Evolutionary conservation across 441 rosid species (phyloP).

Genomic region (Arabidopsis hybrid): DNA sequence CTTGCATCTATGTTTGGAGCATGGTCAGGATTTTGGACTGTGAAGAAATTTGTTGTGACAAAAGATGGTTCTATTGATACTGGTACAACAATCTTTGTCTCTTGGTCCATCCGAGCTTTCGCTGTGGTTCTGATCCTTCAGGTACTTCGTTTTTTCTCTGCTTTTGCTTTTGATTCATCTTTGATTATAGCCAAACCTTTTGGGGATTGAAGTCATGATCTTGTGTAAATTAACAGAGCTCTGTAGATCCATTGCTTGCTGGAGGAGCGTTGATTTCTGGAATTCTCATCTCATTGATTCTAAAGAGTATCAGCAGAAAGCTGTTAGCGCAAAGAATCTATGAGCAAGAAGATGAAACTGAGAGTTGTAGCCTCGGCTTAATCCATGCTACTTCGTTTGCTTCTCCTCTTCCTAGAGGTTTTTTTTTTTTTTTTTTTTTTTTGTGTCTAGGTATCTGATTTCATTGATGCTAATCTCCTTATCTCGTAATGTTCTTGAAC

Average conservation of each 20-base stretch:
- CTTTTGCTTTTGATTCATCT: background rate
- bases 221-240: slow-evolving; percentile 54
- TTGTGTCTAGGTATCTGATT: background rate
- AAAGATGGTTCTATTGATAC: slow-evolving; percentile 75
- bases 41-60: slow-evolving; percentile 65
- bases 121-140: slow-evolving; percentile 69
- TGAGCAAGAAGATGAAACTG: slow-evolving; percentile 18
- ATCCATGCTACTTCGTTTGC: slow-evolving; percentile 10
- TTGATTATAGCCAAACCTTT: background rate
- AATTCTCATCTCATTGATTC: slow-evolving; percentile 39
- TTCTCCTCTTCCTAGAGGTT: slow-evolving; percentile 37
- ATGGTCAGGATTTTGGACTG: slow-evolving; percentile 89
- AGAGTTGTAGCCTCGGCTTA: background rate
- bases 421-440: background rate
- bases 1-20: slow-evolving; percentile 68
- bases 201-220: background rate
- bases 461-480: background rate
- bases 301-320: slow-evolving; percentile 1
- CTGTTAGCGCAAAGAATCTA: background rate
- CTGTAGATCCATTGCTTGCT: slow-evolving; percentile 75
- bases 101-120: slow-evolving; percentile 70
- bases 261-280: slow-evolving; percentile 58
- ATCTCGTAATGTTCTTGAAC: background rate
- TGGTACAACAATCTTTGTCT: slow-evolving; percentile 65
- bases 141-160: slow-evolving; percentile 45